Evolutionary conservation across 2,329 filamentous ascomycete species (phyloP), one percentile per base, ranked within the genome.

Genomic region (Colletotrichum sp.): DNA sequence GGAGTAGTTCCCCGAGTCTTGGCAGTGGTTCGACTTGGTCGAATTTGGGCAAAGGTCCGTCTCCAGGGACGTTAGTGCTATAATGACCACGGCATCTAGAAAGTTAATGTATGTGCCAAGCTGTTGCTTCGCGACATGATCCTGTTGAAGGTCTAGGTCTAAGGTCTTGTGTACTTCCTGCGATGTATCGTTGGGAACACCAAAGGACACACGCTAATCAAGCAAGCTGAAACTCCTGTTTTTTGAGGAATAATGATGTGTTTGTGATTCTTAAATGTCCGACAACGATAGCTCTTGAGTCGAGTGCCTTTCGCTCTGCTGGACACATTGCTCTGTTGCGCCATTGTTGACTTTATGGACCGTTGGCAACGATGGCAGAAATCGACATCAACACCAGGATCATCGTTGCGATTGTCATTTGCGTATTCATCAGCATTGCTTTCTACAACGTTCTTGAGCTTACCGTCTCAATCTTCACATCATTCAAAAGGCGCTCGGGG

Each of bases 371-470:
- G 3, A 64, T 64, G 60, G 60, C 60, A 36, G 32, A 64, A 13
- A 36, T 34, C 7, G 32, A 60, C 24, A 48, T 71, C 60, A 52
- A 71, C 24, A 34, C 60, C n/a, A 13, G 18, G 14, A n/a, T 52
- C 36, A 32, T 36, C 43, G 59, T 71, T 18, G 60, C 39, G 6
- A 39, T 74, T 30, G 55, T 72, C n/a, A 72, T 79, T 63, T 69
- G 70, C 32, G 82, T 81, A 65, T 84, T 85, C 70, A 69, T 82
- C 18, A 77, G 80, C 39, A 79, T 85, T 59, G 78, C 83, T 26
- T 72, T 83, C 12, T 85, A 84, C 82, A 85, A 86, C 65, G 82
- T 82, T 52, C 64, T 84, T 67, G 84, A 86, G 71, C 79, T 86
- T 10, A 82, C 78, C 24, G 82, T 84, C 59, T 83, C 85, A 77